phyloP scores from a whole-genome alignment of 164 flowering plant species.

The Magnolia sinica region DNA sequence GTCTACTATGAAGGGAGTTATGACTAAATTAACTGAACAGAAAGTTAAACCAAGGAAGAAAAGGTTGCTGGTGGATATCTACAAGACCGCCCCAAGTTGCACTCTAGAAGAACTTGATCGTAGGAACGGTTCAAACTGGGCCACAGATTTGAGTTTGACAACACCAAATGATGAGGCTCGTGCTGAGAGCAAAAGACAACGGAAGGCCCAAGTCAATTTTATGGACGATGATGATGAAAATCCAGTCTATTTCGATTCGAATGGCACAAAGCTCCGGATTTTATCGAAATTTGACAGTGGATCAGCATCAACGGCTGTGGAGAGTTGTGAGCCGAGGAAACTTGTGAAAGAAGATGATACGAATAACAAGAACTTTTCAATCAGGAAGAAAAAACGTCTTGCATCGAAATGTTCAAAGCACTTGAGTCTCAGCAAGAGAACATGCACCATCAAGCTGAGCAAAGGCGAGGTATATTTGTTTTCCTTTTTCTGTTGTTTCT shows the following conservation, averaged over 20 bases:
- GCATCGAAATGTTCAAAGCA: constrained; percentile 30
- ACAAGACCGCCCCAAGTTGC: constrained; percentile 54
- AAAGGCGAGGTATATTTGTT: constrained; percentile 38
- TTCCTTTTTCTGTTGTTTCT: neutral
- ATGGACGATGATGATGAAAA: constrained; percentile 41
- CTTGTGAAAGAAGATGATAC: constrained; percentile 26
- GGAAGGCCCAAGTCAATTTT: constrained; percentile 17
- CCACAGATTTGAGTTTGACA: constrained; percentile 31
- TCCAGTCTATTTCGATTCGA: constrained; percentile 75
- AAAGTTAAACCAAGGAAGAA: constrained; percentile 67
- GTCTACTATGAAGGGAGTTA: constrained; percentile 41
- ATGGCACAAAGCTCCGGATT: constrained; percentile 72
- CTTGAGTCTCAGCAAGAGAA: constrained; percentile 28
- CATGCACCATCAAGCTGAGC: constrained; percentile 23
- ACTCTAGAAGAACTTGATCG: constrained; percentile 87
- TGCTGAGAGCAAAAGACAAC: constrained; percentile 38
- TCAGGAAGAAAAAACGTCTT: constrained; percentile 35
- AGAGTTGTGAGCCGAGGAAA: constrained; percentile 27
- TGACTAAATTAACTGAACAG: constrained; percentile 37
- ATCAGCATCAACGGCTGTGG: constrained; percentile 24
- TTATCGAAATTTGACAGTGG: constrained; percentile 50
- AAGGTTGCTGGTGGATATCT: constrained; percentile 70
- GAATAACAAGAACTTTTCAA: constrained; percentile 28
- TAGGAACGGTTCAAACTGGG: constrained; percentile 82
- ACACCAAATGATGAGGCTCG: constrained; percentile 20